Conservation (phyloP, 192 early-diverging fungal species). For the Glomus cerebriforme region DNA sequence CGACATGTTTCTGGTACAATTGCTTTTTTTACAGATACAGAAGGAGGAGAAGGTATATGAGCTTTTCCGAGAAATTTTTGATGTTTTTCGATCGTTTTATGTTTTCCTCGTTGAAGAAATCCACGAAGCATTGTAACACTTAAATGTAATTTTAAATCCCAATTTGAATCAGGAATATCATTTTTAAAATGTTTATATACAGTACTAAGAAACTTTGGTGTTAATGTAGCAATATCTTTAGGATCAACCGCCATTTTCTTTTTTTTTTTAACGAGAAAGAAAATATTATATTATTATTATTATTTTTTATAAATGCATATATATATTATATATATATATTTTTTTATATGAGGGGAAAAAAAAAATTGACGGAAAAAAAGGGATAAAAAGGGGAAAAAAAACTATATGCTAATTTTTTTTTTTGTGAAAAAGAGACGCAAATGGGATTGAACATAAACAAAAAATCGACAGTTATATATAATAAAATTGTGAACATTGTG, state of each 20-base stretch:
- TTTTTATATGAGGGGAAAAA: no score
- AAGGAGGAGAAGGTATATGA: not conserved
- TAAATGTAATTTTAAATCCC: slow-evolving; percentile 26
- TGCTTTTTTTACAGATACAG: not conserved
- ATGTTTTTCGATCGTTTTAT: slow-evolving; percentile 26
- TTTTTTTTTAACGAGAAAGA: not conserved
- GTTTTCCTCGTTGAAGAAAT: not conserved
- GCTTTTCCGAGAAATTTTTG: slow-evolving; percentile 15
- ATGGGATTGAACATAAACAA: not conserved
- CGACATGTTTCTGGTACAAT: slow-evolving; percentile 15
- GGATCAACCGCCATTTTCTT: not conserved
- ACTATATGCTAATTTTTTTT: no score
- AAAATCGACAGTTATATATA: not conserved
- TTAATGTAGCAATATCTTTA: slow-evolving; percentile 8
- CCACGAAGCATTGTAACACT: not conserved
- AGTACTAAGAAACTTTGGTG: slow-evolving; percentile 2
- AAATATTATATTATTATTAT: no score
- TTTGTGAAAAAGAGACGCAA: no score
- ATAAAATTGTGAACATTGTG: not conserved
- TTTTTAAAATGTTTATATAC: slow-evolving; percentile 22
- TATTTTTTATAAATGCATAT: no score
- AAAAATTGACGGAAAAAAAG: not conserved
- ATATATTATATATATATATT: no score
- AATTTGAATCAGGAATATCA: slow-evolving; percentile 15
- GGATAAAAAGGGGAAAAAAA: no score